Base-by-base conservation (phyloP, 805 yeast genomes). In the Wickerhamomyces ciferrii region DNA sequence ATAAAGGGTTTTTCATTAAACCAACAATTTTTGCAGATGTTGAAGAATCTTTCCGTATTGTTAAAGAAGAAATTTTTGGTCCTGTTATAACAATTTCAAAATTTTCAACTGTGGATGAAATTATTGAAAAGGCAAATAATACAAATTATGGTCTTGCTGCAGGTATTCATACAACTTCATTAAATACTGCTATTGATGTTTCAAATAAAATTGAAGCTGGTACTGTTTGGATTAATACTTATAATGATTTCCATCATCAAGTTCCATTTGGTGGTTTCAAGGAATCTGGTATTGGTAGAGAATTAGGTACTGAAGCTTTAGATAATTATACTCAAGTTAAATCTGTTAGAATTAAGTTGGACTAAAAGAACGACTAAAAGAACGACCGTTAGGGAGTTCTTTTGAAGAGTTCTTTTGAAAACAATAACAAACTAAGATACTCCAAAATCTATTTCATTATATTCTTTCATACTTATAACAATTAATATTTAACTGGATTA, bases 181-280 rank as follows among this genome's bases (percentile, higher is more conserved):
- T 83, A 48, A 79, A 75, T 71, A 82, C 75, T 56, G 94, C 85
- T 27, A 65, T 82, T 49, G 77, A 76, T 45, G 85, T 85, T 47
- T 75, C 94, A 39, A 75, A 76, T 66, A 74, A 76, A 65, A 61
- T 87, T 50, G 80, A 79, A 61, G 84, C 91, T 48, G 96, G 96
- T 69, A 81, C 92, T 42, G 78, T 87, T 53, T 87, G 92, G 88
- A 76, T 85, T 56, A 87, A 87, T 75, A 81, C 89, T 46, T 84
- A 88, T 68, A 89, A 89, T 70, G 89, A 86, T 60, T 84, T 88
- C 75, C 91, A 89, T 67, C 81, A 75, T 55, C 77, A 81, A 67
- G 83, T 89, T 63, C 97, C 97, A 60, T 90, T 90, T 63, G 96
- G 97, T 56, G 97, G 97, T 43, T 86, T 72, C 72, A 87, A 87